A percentile compares a stretch with the other conserved stretches of the same genome.
phyloP scores from a whole-genome alignment of 805 yeast genomes.

The Cyberlindnera petersonii region DNA sequence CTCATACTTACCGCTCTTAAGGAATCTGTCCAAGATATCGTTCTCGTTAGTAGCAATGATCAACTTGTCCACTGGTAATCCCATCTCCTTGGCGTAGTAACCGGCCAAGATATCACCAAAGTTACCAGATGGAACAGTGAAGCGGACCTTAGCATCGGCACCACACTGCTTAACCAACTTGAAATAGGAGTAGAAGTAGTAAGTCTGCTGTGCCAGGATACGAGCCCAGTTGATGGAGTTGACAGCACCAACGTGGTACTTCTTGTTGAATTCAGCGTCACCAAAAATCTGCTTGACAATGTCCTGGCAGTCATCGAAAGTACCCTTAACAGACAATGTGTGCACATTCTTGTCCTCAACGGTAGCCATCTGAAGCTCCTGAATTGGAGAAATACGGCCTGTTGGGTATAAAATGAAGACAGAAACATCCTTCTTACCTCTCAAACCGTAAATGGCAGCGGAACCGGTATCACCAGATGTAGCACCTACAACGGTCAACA shows the following conservation, averaged over 20 bases:
- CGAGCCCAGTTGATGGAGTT: conserved; percentile 99
- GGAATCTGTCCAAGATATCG: conserved; percentile 89
- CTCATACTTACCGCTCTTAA: conserved; percentile 81
- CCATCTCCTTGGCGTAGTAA: conserved; percentile 91
- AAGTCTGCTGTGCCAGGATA: conserved; percentile 95
- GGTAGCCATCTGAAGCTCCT: conserved; percentile 98
- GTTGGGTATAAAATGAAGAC: conserved; percentile 96
- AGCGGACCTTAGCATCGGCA: conserved; percentile 53
- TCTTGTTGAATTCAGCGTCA: conserved; percentile 80
- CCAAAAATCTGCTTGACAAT: conserved; percentile 91
- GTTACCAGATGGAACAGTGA: conserved; percentile 96
- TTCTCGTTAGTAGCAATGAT: conserved; percentile 95
- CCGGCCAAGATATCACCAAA: conserved; percentile 98
- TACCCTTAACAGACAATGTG: conserved; percentile 91
- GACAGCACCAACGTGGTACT: conserved; percentile 94
- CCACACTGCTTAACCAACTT: conserved; percentile 46
- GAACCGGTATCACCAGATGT: conserved; percentile 99
- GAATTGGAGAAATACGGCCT: conserved; percentile 95
- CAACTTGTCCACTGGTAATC: conserved; percentile 80
- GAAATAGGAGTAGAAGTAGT: conserved; percentile 91
- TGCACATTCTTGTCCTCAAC: conserved; percentile 91
- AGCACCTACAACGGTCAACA: conserved; percentile 96
- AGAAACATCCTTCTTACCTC: conserved; percentile 96
- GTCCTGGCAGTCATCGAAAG: conserved; percentile 98
- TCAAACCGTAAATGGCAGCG: conserved; percentile 96